Evolutionary conservation across 805 yeast genomes (phyloP), one percentile per base, ranked within the genome.

Genomic region (Saturnispora bothae): DNA sequence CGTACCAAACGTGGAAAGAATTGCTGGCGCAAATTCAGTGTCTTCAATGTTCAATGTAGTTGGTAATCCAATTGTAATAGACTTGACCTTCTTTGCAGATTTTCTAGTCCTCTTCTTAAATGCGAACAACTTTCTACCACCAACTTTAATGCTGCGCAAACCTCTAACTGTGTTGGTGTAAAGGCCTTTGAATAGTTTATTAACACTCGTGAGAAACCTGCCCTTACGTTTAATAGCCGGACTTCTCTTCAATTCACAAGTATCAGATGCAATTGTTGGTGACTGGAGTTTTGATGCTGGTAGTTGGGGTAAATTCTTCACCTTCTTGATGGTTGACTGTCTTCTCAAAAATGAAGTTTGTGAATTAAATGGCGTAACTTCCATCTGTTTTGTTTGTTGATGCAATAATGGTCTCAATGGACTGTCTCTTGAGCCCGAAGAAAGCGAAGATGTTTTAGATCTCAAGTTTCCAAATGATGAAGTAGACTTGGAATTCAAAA

Each of bases 161-260:
- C 45, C 43, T 19, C 33, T 48, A 3, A 41, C 43, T 3, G 44
- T 29, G 14, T 33, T 36, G 1, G 18, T n/a, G 30, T 43, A 52
- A 13, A 48, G 13, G 13, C 36, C 35, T 7, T 41, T 36, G 5
- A 49, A 28, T 5, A 53, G 22, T 4, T 18, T 18, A 3, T 44
- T 14, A 5, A 58, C 23, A 15, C 26, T 35, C 2, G 53, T 45
- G 10, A 59, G 33, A 56, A 61, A 54, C 3, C 59, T 58, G 2
- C 44, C 34, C 34, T 53, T 59, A 28, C 62, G 44, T 35, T 48
- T 51, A n/a, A 51, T 49, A 8, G 63, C 63, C 35, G 56, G 56
- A 1, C 57, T 46, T 34, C 63, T 44, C 30, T 46, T 51, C 15
- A 59, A 40, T 15, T 51, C 47, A 19, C 43, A 35, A 12, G 36